Percentiles rank a stretch among this genome's conserved stretches.
Evolutionary conservation across 1,284 basidiomycete genomes (phyloP).

Genomic region (Naganishia sp.): DNA sequence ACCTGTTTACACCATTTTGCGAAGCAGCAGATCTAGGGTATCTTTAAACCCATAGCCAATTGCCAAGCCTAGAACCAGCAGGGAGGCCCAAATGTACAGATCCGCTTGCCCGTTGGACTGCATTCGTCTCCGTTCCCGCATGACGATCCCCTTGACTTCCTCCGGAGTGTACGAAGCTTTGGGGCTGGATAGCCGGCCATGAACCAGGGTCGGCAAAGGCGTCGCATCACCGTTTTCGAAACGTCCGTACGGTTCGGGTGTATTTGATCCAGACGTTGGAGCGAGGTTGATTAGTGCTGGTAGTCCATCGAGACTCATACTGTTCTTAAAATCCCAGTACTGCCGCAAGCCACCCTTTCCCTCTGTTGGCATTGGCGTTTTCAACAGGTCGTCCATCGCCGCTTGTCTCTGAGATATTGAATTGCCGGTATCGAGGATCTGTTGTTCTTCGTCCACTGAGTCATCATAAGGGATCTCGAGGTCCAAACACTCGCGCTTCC

Average conservation of each 20-base stretch:
- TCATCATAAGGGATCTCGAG: conserved; percentile 18
- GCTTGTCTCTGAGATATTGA: neutral
- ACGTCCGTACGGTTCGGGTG: conserved; percentile 12
- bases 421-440: conserved; percentile 1
- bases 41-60: conserved; percentile 6
- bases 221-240: neutral
- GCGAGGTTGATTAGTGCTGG: conserved; percentile 16
- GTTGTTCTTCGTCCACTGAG: conserved; percentile 7
- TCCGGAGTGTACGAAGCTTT: conserved; percentile 11
- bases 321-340: conserved; percentile 31
- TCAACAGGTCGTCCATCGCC: conserved; percentile 21
- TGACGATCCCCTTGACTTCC: conserved; percentile 17
- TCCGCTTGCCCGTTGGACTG: conserved; percentile 17
- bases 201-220: too few species aligned
- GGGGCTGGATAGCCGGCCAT: neutral
- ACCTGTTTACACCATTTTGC: conserved; percentile 5
- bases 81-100: conserved; percentile 3
- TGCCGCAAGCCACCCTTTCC: conserved; percentile 23
- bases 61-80: conserved; percentile 12
- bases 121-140: conserved; percentile 20
- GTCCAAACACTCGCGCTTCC: conserved; percentile 30
- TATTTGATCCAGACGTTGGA: conserved; percentile 9
- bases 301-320: conserved; percentile 23
- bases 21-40: neutral
- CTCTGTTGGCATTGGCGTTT: conserved; percentile 2